Evolutionary conservation across 2,329 filamentous ascomycete genomes (phyloP).

Genomic region (Aspergillus sergii): DNA sequence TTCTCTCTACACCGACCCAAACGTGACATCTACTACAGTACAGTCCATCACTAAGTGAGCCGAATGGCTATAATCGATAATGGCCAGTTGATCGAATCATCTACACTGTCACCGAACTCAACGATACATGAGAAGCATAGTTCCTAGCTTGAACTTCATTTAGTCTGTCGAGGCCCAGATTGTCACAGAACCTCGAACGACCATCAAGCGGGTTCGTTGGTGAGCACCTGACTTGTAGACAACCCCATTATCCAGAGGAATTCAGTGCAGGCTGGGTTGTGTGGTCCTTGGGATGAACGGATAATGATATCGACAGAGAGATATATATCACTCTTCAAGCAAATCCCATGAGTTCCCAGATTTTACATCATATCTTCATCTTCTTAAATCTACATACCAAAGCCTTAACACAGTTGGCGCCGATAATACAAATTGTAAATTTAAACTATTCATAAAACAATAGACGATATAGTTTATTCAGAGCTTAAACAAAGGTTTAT

Average conservation of each 20-base stretch:
- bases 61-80: too few relatives aligned
- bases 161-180: too few relatives aligned
- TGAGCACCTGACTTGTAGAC: too few relatives aligned
- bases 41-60: neutral
- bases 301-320: neutral
- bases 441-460: neutral
- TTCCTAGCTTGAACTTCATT: too few relatives aligned
- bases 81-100: too few relatives aligned
- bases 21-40: neutral
- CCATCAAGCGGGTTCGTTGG: too few relatives aligned
- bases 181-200: too few relatives aligned
- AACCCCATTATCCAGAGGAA: too few relatives aligned
- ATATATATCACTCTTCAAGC: neutral
- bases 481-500: neutral
- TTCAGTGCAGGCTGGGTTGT: too few relatives aligned
- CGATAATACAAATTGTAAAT: neutral
- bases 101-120: too few relatives aligned
- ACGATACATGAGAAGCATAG: too few relatives aligned
- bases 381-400: neutral
- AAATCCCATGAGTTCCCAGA: neutral
- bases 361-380: neutral
- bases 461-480: neutral
- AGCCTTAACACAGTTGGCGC: neutral
- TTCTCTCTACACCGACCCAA: neutral
- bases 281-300: too few relatives aligned